These are phyloP conservation scores for Cyamopsis tetragonoloba DNA, from an alignment of 306 rosid genomes.

Conservation along the genomic window DNA sequence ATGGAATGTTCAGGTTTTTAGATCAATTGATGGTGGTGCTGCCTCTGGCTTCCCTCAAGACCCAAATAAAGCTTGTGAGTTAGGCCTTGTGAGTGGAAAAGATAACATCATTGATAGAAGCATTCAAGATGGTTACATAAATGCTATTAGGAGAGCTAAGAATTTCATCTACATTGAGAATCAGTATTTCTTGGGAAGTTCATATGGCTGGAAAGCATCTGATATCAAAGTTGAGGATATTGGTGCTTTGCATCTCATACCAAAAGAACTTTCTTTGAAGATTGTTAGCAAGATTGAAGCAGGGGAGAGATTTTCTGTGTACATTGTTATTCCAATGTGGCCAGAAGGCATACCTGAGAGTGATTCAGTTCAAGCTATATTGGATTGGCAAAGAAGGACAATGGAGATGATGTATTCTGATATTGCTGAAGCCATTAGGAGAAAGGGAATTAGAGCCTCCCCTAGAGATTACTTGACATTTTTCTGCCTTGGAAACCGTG, in stretches of 20 bases:
- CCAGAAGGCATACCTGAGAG: slow-evolving; percentile 91
- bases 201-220: slow-evolving; percentile 64
- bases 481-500: slow-evolving; percentile 80
- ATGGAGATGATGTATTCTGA: slow-evolving; percentile 88
- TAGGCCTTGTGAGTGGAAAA: slow-evolving; percentile 76
- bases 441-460: slow-evolving; percentile 34
- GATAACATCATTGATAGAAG: slow-evolving; percentile 63
- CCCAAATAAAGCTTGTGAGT: slow-evolving; percentile 35
- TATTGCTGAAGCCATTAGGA: slow-evolving; percentile 51
- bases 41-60: slow-evolving; percentile 59
- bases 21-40: slow-evolving; percentile 83
- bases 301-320: slow-evolving; percentile 60
- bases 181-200: slow-evolving; percentile 86
- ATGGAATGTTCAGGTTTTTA: slow-evolving; percentile 82
- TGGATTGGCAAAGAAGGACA: slow-evolving; percentile 85
- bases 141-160: slow-evolving; percentile 73
- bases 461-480: slow-evolving; percentile 56
- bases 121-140: slow-evolving; percentile 77
- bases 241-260: slow-evolving; percentile 73
- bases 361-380: slow-evolving; percentile 72
- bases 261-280: slow-evolving; percentile 73
- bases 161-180: slow-evolving; percentile 88
- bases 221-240: slow-evolving; percentile 58
- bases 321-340: slow-evolving; percentile 90
- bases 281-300: slow-evolving; percentile 88